These are phyloP conservation scores for Pelargonium australe DNA, from an alignment of 441 rosid genomes.

Conservation along the genomic window DNA sequence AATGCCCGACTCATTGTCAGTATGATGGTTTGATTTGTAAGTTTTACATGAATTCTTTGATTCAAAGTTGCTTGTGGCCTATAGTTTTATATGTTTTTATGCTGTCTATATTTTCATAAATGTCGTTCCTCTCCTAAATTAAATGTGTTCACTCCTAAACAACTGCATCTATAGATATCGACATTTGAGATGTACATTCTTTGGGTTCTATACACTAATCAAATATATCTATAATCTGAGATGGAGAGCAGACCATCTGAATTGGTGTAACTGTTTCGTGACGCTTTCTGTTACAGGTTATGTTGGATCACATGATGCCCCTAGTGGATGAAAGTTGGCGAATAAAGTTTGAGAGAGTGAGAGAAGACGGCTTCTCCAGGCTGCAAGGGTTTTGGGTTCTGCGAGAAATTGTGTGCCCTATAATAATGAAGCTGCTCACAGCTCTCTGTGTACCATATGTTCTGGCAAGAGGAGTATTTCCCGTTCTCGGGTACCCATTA, in stretches of 20 bases:
- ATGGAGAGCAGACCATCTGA: too few species aligned
- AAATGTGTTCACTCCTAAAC: background rate
- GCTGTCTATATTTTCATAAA: too few species aligned
- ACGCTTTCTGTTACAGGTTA: constrained; percentile 42
- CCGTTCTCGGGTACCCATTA: constrained; percentile 77
- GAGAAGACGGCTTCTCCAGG: constrained; percentile 88
- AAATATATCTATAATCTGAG: too few species aligned
- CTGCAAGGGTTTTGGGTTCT: constrained; percentile 91
- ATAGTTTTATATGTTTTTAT: too few species aligned
- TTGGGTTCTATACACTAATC: background rate
- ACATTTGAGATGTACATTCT: background rate
- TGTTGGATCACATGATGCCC: constrained; percentile 96
- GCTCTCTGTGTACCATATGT: constrained; percentile 90
- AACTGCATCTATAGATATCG: background rate
- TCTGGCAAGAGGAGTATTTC: constrained; percentile 83
- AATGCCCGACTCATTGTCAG: too few species aligned
- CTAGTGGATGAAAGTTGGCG: constrained; percentile 88
- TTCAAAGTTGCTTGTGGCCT: too few species aligned
- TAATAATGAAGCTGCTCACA: constrained; percentile 85
- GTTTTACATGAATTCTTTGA: too few species aligned
- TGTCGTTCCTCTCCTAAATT: too few species aligned
- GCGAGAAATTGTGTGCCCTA: constrained; percentile 77
- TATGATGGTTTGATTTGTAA: too few species aligned
- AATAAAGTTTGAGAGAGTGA: constrained; percentile 78
- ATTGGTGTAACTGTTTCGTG: too few species aligned